These are phyloP conservation scores for Torulaspora delbrueckii DNA, from an alignment of 805 yeast species.

Conservation along the genomic window DNA sequence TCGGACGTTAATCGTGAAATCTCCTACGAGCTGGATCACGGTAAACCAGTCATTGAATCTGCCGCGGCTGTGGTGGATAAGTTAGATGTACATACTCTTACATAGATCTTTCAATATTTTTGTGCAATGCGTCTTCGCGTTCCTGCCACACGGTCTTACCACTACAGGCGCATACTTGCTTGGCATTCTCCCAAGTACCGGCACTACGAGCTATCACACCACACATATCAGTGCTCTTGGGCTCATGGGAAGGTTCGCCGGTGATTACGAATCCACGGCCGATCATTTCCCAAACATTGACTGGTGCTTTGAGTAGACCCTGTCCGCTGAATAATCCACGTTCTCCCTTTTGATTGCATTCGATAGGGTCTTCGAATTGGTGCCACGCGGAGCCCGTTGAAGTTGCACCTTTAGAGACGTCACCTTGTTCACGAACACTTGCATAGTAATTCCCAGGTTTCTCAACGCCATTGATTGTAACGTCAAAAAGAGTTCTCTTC, in stretches of 20 bases:
- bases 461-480: constrained; percentile 66
- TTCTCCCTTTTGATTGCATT: constrained; percentile 36
- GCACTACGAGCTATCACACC: constrained; percentile 97
- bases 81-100: background rate
- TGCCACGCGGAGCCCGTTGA: constrained; percentile 54
- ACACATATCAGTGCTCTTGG: constrained; percentile 41
- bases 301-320: constrained; percentile 41
- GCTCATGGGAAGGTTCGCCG: constrained; percentile 14
- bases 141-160: constrained; percentile 98
- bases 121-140: constrained; percentile 61
- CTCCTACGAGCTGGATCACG: constrained; percentile 27
- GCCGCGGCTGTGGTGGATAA: no score
- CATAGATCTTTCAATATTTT: constrained; percentile 16
- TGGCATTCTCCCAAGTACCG: constrained; percentile 94
- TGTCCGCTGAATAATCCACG: constrained; percentile 39
- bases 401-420: constrained; percentile 67
- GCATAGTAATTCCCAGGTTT: constrained; percentile 64
- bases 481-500: constrained; percentile 58
- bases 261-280: constrained; percentile 53
- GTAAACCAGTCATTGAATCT: background rate
- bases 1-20: constrained; percentile 21
- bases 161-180: constrained; percentile 87
- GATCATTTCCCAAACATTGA: constrained; percentile 55
- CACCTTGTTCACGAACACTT: constrained; percentile 63
- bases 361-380: constrained; percentile 31